Percentiles rank a stretch among this genome's conserved stretches.
phyloP scores from a whole-genome alignment of 371 early-diverging fungal species.

The Mucor mucedo region DNA sequence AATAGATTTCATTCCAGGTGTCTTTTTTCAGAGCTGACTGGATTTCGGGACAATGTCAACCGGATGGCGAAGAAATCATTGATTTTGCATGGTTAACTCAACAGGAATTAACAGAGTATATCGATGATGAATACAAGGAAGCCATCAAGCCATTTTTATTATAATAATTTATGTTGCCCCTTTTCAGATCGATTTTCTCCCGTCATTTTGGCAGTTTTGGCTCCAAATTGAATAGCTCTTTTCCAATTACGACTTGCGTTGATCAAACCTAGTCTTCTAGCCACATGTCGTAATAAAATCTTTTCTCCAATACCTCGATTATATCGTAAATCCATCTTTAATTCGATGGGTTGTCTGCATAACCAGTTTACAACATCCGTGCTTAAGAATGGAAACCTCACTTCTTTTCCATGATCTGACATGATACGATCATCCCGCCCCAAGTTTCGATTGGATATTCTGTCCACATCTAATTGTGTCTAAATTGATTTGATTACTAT shows the following conservation, averaged over 20 bases:
- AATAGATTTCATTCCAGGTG: slow-evolving; percentile 20
- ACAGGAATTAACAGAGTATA: slow-evolving; percentile 69
- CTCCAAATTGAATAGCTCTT: slow-evolving; percentile 97
- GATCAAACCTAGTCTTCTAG: slow-evolving; percentile 58
- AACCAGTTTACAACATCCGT: slow-evolving; percentile 73
- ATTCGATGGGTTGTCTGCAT: slow-evolving; percentile 71
- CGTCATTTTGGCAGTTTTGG: slow-evolving; percentile 93
- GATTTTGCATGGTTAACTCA: slow-evolving; percentile 89
- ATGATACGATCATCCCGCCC: slow-evolving; percentile 94
- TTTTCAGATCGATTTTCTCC: slow-evolving; percentile 61
- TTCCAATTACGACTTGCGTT: slow-evolving; percentile 73
- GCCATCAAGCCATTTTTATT: slow-evolving; percentile 20
- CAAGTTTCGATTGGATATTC: slow-evolving; percentile 87
- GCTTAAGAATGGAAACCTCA: slow-evolving; percentile 89
- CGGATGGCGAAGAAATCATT: slow-evolving; percentile 61
- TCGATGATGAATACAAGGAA: slow-evolving; percentile 35
- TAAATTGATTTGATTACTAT: slow-evolving; percentile 22
- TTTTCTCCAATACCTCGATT: slow-evolving; percentile 91
- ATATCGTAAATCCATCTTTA: slow-evolving; percentile 83
- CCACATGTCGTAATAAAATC: slow-evolving; percentile 76
- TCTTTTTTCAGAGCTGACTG: slow-evolving; percentile 42
- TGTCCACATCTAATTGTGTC: slow-evolving; percentile 83
- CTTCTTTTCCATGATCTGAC: slow-evolving; percentile 87
- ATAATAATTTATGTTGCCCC: slow-evolving; percentile 59
- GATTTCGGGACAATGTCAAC: slow-evolving; percentile 56